phyloP scores from a whole-genome alignment of 345 rosid genomes.

The Hibiscus syriacus region DNA sequence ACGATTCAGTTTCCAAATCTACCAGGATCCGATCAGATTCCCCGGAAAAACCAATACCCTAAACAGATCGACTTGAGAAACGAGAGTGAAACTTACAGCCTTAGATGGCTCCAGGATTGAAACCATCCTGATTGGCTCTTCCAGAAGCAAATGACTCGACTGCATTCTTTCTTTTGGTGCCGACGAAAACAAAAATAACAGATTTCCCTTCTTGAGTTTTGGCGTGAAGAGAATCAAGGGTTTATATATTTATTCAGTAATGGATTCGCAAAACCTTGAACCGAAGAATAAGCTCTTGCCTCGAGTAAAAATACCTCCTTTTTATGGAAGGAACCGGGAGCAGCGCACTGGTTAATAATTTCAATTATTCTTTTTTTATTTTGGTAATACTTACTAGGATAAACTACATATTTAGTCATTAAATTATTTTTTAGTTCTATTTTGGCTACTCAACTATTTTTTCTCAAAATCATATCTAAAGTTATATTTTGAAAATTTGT shows the following conservation, averaged over 20 bases:
- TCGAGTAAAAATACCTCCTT: neutral
- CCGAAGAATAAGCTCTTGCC: constrained; percentile 12
- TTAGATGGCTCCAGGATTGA: constrained; percentile 94
- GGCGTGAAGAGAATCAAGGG: constrained; percentile 12
- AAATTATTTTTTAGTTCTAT: no score
- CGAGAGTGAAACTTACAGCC: constrained; percentile 38
- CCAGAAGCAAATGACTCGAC: constrained; percentile 85
- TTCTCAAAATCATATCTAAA: no score
- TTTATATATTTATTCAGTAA: no score
- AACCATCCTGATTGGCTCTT: constrained; percentile 99
- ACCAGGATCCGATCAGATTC: neutral
- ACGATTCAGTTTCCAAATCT: constrained; percentile 1
- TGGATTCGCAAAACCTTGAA: neutral
- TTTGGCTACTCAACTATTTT: no score
- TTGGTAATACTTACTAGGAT: no score
- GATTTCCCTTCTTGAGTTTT: neutral
- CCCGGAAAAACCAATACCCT: neutral
- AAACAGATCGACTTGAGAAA: neutral
- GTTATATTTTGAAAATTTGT: no score
- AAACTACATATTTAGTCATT: no score
- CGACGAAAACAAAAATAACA: neutral
- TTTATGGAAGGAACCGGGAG: neutral
- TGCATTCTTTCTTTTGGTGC: constrained; percentile 82
- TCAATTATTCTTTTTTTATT: no score
- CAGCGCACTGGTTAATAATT: neutral